Evolutionary conservation across 2,329 filamentous ascomycete genomes (phyloP).

Genomic region (Penicillium polonicum): DNA sequence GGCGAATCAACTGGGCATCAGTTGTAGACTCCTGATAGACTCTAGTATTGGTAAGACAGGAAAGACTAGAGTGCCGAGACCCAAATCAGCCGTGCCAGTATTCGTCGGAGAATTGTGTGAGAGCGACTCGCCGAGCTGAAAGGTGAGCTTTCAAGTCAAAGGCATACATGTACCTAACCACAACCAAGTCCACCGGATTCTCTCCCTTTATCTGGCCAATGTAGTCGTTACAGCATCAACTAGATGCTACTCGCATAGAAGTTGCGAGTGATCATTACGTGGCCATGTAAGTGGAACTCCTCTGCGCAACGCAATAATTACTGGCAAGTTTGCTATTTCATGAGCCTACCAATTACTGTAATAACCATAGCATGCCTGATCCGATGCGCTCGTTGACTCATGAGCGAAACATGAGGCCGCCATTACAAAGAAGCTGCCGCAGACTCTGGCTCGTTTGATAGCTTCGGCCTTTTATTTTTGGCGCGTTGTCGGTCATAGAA

Average conservation of each 20-base stretch:
- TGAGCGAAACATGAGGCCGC: too few species aligned
- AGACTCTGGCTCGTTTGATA: too few species aligned
- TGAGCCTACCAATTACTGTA: too few species aligned
- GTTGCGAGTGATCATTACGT: too few species aligned
- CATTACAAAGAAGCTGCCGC: too few species aligned
- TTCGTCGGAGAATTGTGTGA: neutral
- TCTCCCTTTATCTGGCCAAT: neutral
- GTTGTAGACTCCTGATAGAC: neutral
- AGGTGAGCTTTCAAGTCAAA: neutral
- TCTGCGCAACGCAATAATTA: too few species aligned
- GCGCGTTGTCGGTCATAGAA: too few species aligned
- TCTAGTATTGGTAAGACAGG: conserved; percentile 1
- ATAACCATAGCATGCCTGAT: too few species aligned
- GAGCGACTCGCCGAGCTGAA: neutral
- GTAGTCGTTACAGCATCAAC: neutral
- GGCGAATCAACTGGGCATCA: neutral
- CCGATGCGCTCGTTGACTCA: too few species aligned
- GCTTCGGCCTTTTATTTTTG: too few species aligned
- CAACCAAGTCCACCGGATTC: neutral
- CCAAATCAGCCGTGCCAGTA: neutral
- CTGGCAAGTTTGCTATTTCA: too few species aligned
- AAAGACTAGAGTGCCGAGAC: neutral
- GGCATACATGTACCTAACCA: neutral
- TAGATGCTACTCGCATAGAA: neutral
- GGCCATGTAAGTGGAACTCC: neutral